Evolutionary conservation across 2,329 filamentous ascomycete genomes (phyloP).

Genomic region (Ascochyta rabiei): DNA sequence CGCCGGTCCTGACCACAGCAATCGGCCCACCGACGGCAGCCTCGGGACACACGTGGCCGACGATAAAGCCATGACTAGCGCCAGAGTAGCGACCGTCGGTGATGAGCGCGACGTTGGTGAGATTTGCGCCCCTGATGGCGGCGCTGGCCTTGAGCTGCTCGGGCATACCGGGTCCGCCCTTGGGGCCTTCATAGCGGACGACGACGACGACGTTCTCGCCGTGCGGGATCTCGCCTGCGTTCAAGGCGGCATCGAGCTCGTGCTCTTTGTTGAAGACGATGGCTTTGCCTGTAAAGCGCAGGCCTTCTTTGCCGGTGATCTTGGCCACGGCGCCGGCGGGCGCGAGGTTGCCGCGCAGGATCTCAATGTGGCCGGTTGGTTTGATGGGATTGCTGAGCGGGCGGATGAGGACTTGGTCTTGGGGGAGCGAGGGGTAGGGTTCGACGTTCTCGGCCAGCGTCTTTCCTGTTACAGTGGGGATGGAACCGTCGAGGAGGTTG

Average conservation of each 20-base stretch:
- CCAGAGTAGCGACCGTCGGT: constrained; percentile 92
- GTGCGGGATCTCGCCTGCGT: constrained; percentile 70
- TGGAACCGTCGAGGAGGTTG: constrained; percentile 75
- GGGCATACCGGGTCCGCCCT: constrained; percentile 93
- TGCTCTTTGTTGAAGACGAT: constrained; percentile 87
- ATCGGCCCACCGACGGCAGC: constrained; percentile 89
- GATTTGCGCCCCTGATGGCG: constrained; percentile 88
- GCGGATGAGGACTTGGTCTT: constrained; percentile 82
- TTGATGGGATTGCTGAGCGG: constrained; percentile 86
- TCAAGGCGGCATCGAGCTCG: constrained; percentile 76
- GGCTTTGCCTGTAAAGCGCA: constrained; percentile 79
- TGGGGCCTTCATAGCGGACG: constrained; percentile 92
- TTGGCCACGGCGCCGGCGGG: constrained; percentile 91
- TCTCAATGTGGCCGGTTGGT: constrained; percentile 81
- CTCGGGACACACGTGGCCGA: constrained; percentile 91
- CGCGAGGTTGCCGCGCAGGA: constrained; percentile 85
- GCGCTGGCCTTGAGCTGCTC: constrained; percentile 89
- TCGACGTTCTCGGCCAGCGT: constrained; percentile 83
- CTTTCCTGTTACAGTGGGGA: constrained; percentile 82
- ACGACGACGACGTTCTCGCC: constrained; percentile 86
- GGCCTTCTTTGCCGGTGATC: constrained; percentile 94
- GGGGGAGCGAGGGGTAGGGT: constrained; percentile 75
- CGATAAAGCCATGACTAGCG: constrained; percentile 89
- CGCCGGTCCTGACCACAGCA: constrained; percentile 79
- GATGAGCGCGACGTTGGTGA: constrained; percentile 87